A percentile compares a stretch with the other conserved stretches of the same genome.
Evolutionary conservation across 2,329 filamentous ascomycete species (phyloP).

Genomic region (Trichophyton verrucosum): DNA sequence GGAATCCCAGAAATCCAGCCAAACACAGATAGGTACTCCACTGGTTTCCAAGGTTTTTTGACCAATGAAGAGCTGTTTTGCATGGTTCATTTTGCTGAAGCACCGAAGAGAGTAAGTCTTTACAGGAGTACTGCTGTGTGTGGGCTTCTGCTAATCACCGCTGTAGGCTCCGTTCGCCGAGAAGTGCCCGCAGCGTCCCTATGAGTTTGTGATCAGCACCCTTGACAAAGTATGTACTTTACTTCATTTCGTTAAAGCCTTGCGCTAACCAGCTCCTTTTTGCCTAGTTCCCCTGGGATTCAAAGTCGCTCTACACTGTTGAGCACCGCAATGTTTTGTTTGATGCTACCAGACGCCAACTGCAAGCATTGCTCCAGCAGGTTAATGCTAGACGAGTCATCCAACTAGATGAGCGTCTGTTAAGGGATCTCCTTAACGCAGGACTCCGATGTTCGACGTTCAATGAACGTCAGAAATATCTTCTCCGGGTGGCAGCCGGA

Average conservation of each 20-base stretch:
- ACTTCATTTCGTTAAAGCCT: neutral
- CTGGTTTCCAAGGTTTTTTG: constrained; percentile 41
- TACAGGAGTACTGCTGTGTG: neutral
- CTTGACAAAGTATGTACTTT: constrained; percentile 36
- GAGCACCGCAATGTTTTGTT: constrained; percentile 37
- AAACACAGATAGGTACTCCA: constrained; percentile 33
- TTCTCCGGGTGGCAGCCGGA: constrained; percentile 21
- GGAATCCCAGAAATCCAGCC: constrained; percentile 24
- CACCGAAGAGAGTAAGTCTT: constrained; percentile 37
- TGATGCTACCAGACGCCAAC: constrained; percentile 27
- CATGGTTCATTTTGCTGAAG: constrained; percentile 36
- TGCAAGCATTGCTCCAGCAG: constrained; percentile 53
- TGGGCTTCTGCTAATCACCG: neutral
- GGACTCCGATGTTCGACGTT: constrained; percentile 33
- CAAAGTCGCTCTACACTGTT: constrained; percentile 34
- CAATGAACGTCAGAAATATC: constrained; percentile 33
- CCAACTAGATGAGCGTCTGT: constrained; percentile 29
- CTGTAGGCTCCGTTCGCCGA: constrained; percentile 37
- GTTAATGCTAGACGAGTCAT: constrained; percentile 35
- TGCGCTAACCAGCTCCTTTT: neutral
- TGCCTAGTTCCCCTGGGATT: constrained; percentile 39
- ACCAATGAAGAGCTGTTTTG: constrained; percentile 39
- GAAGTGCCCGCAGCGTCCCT: constrained; percentile 41
- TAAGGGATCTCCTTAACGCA: constrained; percentile 29
- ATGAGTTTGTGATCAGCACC: constrained; percentile 41